These are phyloP conservation scores for Ascomycota sp. DNA, from an alignment of 2,329 filamentous ascomycete species.

Conservation along the genomic window DNA sequence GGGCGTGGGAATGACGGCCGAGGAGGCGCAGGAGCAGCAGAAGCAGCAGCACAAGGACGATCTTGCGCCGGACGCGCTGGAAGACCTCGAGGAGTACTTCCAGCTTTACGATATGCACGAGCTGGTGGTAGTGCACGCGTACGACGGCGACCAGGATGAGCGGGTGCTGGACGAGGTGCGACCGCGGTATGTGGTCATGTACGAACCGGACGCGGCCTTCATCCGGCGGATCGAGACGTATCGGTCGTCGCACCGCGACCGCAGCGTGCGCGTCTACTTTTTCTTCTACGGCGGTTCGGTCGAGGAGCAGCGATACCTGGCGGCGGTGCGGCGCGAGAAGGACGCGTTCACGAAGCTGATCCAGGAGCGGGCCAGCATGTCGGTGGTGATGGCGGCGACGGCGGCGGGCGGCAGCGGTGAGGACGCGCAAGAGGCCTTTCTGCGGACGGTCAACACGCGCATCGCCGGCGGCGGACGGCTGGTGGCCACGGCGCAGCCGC, in stretches of 20 bases:
- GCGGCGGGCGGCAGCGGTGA: constrained; percentile 44
- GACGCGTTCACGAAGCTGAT: constrained; percentile 91
- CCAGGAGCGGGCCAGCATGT: constrained; percentile 85
- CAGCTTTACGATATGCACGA: constrained; percentile 83
- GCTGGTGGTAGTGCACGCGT: constrained; percentile 74
- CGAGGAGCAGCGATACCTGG: constrained; percentile 85
- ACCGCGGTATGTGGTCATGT: constrained; percentile 95
- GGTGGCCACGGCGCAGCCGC: constrained; percentile 64
- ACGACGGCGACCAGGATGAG: constrained; percentile 89
- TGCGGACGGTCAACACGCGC: constrained; percentile 87
- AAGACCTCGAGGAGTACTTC: constrained; percentile 84
- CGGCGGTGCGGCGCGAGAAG: constrained; percentile 80
- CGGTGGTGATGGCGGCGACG: constrained; percentile 60
- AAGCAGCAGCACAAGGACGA: constrained; percentile 62
- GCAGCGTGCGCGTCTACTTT: constrained; percentile 85
- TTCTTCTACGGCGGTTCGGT: constrained; percentile 91
- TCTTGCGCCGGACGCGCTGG: constrained; percentile 54
- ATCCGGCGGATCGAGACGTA: constrained; percentile 91
- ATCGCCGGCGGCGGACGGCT: constrained; percentile 85
- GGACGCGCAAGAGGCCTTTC: constrained; percentile 76
- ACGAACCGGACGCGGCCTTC: constrained; percentile 86
- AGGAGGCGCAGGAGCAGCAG: constrained; percentile 50
- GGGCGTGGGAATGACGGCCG: constrained; percentile 67
- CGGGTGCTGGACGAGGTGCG: constrained; percentile 88
- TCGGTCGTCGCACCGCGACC: constrained; percentile 75